These are phyloP conservation scores for Tetrastigma voinierianum DNA, from an alignment of 164 flowering plant species.

Conservation along the genomic window DNA sequence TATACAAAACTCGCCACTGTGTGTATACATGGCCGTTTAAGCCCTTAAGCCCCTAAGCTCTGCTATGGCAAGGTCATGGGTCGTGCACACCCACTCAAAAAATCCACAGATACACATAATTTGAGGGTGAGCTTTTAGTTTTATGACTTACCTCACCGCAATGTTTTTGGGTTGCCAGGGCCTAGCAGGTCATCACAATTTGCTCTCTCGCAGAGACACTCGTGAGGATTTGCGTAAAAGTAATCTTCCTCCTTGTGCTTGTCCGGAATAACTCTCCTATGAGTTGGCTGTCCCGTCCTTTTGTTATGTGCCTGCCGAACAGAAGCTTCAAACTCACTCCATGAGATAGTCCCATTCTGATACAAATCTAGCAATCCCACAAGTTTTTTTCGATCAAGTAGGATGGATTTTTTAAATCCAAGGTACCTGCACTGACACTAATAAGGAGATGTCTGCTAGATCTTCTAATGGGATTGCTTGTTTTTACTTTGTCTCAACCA, in stretches of 20 bases:
- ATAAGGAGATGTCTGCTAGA: neutral
- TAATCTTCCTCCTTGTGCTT: slow-evolving; percentile 98
- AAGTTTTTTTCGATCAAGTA: slow-evolving; percentile 63
- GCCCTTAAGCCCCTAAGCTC: neutral
- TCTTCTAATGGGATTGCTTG: neutral
- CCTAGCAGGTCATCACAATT: slow-evolving; percentile 39
- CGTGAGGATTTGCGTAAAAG: slow-evolving; percentile 93
- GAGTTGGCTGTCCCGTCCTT: slow-evolving; percentile 65
- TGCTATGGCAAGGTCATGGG: neutral
- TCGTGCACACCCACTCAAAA: neutral
- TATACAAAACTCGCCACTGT: slow-evolving; percentile 18
- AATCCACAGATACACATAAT: neutral
- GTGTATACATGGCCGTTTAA: slow-evolving; percentile 9
- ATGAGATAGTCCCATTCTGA: slow-evolving; percentile 68
- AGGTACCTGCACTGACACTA: slow-evolving; percentile 59
- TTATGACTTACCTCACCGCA: slow-evolving; percentile 10
- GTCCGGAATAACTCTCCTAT: slow-evolving; percentile 55
- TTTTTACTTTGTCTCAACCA: neutral
- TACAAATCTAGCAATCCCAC: slow-evolving; percentile 75
- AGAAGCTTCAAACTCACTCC: slow-evolving; percentile 64
- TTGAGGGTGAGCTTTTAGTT: neutral
- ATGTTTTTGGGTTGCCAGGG: slow-evolving; percentile 17
- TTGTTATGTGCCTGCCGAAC: slow-evolving; percentile 53
- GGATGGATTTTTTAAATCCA: slow-evolving; percentile 70
- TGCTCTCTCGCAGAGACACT: slow-evolving; percentile 66